Conservation (phyloP, 108 stramenopile species). For the Skeletonema tropicum region DNA sequence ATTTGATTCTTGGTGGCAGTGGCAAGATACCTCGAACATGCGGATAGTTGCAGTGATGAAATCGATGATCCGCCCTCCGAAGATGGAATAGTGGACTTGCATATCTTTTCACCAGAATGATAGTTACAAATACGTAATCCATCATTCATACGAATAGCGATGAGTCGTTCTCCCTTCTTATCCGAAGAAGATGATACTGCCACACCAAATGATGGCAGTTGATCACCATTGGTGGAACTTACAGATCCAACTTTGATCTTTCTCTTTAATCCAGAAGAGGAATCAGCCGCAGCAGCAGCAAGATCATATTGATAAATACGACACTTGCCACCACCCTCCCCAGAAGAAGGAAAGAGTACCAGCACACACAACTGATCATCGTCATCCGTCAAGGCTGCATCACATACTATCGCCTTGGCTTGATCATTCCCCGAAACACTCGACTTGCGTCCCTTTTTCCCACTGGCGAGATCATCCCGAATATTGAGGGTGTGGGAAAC, state of each 20-base stretch:
- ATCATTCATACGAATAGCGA: conserved; percentile 25
- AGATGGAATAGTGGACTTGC: conserved; percentile 12
- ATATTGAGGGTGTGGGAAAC: conserved; percentile 25
- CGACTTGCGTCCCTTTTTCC: conserved; percentile 17
- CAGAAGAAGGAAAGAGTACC: conserved; percentile 4
- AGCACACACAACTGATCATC: conserved; percentile 20
- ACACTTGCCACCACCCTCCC: conserved; percentile 16
- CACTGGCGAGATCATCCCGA: conserved; percentile 1
- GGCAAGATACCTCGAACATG: conserved; percentile 7
- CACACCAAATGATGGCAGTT: conserved; percentile 8
- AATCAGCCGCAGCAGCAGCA: background rate
- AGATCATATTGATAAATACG: conserved; percentile 46
- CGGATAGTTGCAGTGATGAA: conserved; percentile 3
- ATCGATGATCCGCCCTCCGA: background rate
- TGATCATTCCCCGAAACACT: conserved; percentile 7
- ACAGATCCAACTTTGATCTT: conserved; percentile 48
- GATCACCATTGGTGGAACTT: background rate
- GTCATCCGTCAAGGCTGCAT: conserved; percentile 17
- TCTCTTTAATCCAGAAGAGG: conserved; percentile 11
- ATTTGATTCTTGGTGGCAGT: conserved; percentile 5
- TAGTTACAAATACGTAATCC: conserved; percentile 17
- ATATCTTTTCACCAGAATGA: conserved; percentile 24
- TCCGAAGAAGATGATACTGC: conserved; percentile 7
- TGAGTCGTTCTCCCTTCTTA: background rate
- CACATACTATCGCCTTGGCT: conserved; percentile 16